Percentiles rank a stretch among this genome's conserved stretches.
These are phyloP conservation scores for Sporopachydermia lactativora DNA, from an alignment of 805 yeast species.

Conservation along the genomic window DNA sequence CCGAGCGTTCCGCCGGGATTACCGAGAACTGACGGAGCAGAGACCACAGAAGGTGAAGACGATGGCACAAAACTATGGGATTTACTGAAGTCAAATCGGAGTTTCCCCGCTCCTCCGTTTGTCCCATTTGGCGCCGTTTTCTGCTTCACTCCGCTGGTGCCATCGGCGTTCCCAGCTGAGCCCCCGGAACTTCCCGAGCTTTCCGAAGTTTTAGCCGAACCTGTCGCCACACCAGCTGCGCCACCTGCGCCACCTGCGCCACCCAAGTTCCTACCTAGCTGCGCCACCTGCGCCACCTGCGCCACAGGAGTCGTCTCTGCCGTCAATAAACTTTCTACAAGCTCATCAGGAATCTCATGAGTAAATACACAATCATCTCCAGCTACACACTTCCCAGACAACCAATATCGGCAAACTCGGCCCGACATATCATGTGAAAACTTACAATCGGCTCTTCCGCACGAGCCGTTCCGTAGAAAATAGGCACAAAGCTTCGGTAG, in stretches of 20 bases:
- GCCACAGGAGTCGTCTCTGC: background rate
- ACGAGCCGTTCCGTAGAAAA: conserved; percentile 25
- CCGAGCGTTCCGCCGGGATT: too few relatives aligned
- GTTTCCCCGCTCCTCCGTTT: too few relatives aligned
- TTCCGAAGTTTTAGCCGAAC: conserved; percentile 3
- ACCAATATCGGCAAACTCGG: conserved; percentile 33
- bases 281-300: background rate
- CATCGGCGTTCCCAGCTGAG: background rate
- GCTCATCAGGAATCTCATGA: conserved; percentile 22
- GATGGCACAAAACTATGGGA: background rate
- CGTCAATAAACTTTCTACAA: conserved; percentile 8
- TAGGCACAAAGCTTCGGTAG: conserved; percentile 22
- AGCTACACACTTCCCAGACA: conserved; percentile 28
- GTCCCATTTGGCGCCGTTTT: too few relatives aligned
- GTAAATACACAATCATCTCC: conserved; percentile 27
- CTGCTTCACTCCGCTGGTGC: background rate
- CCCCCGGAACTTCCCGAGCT: background rate
- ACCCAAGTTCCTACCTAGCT: background rate
- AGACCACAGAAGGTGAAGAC: background rate
- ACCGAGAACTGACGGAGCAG: conserved; percentile 5
- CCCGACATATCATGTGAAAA: conserved; percentile 30
- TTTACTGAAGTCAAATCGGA: background rate
- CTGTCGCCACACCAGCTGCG: background rate
- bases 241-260: background rate
- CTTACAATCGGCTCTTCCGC: conserved; percentile 30